Evolutionary conservation across 352 stramenopile species (phyloP), one percentile per base, ranked within the genome.

Genomic region (Aphanomyces invadans): DNA sequence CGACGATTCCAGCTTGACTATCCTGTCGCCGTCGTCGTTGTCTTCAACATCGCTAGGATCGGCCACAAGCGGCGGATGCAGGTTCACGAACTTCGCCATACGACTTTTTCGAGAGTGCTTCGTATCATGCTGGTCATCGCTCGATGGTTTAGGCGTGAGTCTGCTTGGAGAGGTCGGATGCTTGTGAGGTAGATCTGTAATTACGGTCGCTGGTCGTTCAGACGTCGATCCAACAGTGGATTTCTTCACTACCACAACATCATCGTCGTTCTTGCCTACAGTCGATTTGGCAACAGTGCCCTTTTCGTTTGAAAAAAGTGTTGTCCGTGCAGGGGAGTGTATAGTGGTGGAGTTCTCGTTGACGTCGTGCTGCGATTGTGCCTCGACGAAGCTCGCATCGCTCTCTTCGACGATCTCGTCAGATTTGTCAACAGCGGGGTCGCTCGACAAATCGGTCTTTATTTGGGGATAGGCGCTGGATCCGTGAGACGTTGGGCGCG

Each of bases 391-490:
- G 29, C 49, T 57, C 17, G 36, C 29, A 26, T 57, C 49, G 29
- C 49, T 57, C 4, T 57, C 49, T 7, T 33, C 23, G n/a, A 57
- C 49, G 36, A 57, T 57, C 29, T 57, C 49, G 29, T 57, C 49
- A 1, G 29, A 7, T 12, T 36, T 32, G 11, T 28, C 15, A n/a
- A n/a, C n/a, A n/a, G n/a, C n/a, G n/a, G n/a, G n/a, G 21, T 2
- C 49, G 29, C 25, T n/a, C 2, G 11, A 21, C 9, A 33, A 21
- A 32, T 32, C 29, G 21, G 7, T 33, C 19, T n/a, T n/a, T n/a
- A n/a, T n/a, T n/a, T n/a, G n/a, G n/a, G n/a, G n/a, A n/a, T n/a
- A n/a, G n/a, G n/a, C n/a, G n/a, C n/a, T n/a, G n/a, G n/a, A 1
- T 28, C 19, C 19, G 17, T 57, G 12, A 25, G 44, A 29, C 25